Evolutionary conservation across 441 rosid genomes (phyloP).

Genomic region (Populus hybrid): DNA sequence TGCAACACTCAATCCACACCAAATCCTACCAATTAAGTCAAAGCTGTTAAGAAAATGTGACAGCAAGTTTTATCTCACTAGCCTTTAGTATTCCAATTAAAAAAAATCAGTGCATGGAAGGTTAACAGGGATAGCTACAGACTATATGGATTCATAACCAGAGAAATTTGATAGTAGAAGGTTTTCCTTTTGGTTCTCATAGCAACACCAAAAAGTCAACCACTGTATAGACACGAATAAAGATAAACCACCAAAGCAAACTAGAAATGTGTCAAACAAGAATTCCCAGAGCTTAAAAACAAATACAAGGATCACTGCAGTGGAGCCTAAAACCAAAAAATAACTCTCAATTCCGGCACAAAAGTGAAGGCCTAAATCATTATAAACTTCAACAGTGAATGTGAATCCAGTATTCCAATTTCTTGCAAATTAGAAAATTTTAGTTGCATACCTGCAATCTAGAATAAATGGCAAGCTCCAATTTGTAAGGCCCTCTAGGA

Average conservation of each 20-base stretch:
- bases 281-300: neutral
- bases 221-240: neutral
- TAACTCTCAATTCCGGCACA: neutral
- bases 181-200: neutral
- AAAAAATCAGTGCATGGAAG: neutral
- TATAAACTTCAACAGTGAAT: neutral
- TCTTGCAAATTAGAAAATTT: neutral
- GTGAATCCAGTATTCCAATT: neutral
- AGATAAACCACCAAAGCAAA: neutral
- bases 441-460: constrained; percentile 54
- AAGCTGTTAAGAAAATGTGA: neutral
- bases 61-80: neutral
- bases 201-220: neutral
- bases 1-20: neutral
- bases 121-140: neutral
- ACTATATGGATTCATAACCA: neutral
- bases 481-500: constrained; percentile 62
- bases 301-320: neutral
- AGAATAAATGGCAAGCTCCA: constrained; percentile 82
- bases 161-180: neutral
- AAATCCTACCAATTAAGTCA: neutral
- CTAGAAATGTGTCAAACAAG: neutral
- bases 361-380: neutral
- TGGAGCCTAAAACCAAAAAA: neutral
- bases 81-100: neutral